Conservation (phyloP, 2,329 filamentous ascomycete species). For the Monilinia polystroma region DNA sequence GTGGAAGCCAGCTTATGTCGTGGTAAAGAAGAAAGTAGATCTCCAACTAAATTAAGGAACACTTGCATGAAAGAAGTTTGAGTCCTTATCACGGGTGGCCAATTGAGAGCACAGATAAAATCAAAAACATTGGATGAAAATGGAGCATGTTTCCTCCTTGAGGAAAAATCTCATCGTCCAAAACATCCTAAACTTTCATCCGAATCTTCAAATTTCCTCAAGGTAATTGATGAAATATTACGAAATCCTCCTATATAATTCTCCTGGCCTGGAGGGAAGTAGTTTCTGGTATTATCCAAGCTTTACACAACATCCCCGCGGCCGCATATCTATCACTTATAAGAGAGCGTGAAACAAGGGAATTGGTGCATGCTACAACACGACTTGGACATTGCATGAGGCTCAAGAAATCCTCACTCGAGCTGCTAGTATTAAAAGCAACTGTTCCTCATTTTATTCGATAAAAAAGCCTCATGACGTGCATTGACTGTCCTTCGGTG, state of each 20-base stretch:
- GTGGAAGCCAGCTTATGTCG: not conserved
- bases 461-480: too few species aligned
- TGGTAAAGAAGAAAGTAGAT: not conserved
- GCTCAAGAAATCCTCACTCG: not conserved
- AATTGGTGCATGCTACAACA: not conserved
- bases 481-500: not conserved
- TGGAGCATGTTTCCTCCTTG: not conserved
- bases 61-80: not conserved
- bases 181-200: not conserved
- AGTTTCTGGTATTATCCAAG: too few species aligned
- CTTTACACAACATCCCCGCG: not conserved
- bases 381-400: not conserved
- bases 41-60: not conserved
- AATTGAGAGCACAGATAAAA: not conserved
- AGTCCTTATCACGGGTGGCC: too few species aligned
- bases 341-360: not conserved
- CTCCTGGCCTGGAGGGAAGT: not conserved
- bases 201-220: not conserved
- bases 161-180: not conserved
- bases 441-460: not conserved
- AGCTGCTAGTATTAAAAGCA: not conserved
- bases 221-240: not conserved
- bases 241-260: not conserved
- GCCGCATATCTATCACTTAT: not conserved
- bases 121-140: not conserved